Conservation (phyloP, 768 basidiomycete species). For the Tylopilus subfusipes region DNA sequence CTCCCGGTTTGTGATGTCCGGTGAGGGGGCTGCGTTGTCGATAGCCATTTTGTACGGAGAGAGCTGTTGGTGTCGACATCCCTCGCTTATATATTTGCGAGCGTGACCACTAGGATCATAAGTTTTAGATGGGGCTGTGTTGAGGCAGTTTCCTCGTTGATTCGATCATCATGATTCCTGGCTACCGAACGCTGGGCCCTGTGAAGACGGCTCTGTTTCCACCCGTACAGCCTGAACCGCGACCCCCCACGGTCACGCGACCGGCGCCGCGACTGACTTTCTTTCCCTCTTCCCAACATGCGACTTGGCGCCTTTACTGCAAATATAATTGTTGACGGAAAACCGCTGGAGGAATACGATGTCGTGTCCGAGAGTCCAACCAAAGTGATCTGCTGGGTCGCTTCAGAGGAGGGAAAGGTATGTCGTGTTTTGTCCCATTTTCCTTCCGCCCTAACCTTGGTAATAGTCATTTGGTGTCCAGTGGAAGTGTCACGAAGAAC, state of each 20-base stretch:
- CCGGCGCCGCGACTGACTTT: too few species aligned
- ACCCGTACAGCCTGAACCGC: too few species aligned
- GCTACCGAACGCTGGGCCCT: too few species aligned
- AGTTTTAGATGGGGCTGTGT: conserved; percentile 1
- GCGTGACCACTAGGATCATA: too few species aligned
- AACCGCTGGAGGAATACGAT: conserved; percentile 14
- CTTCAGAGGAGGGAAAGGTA: conserved; percentile 23
- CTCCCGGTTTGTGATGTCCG: not conserved
- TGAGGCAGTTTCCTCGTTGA: not conserved
- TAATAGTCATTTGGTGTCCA: conserved; percentile 11
- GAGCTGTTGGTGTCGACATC: not conserved
- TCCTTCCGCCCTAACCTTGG: not conserved
- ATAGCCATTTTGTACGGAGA: conserved; percentile 8
- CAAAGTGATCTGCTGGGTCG: conserved; percentile 19
- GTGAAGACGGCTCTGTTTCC: too few species aligned
- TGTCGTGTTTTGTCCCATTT: not conserved
- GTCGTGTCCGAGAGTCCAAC: conserved; percentile 5
- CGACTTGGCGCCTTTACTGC: conserved; percentile 15
- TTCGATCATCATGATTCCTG: too few species aligned
- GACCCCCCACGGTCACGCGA: too few species aligned
- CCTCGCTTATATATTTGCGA: too few species aligned
- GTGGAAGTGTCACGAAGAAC: conserved; percentile 9
- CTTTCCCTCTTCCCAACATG: conserved; percentile 2
- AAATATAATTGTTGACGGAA: conserved; percentile 10
- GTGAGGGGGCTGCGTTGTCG: not conserved